Base-by-base conservation (phyloP, 1,139 yeast genomes). In the Wickerhamiella pararugosa region DNA sequence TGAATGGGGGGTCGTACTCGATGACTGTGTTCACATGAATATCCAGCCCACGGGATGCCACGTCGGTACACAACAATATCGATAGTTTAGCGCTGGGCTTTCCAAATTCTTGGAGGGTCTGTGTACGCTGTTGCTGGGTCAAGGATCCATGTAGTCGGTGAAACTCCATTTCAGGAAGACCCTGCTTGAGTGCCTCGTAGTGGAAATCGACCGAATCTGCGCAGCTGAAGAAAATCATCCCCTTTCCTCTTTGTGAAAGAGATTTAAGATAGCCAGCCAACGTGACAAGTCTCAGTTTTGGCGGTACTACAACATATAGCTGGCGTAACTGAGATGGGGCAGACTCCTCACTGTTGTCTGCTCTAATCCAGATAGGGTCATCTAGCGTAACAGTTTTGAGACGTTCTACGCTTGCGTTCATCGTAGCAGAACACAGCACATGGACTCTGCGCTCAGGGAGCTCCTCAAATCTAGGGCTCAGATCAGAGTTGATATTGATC, bases 121-220 rank as follows among this genome's bases (percentile, higher is more conserved):
- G 64, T 0, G 92, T 74, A 63, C 98, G 79, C 29, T 73, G 68
- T 49, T 75, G 86, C 57, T 90, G 98, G 1, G 82, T 69, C 50
- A 90, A 66, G 0, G 94, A 83, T 38, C 99, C 99, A 59, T 92
- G 98, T 7, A 90, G 69, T 51, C 82, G 82, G 62, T 73, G 83
- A 35, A 37, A 25, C 34, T 40, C 8, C 25, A 36, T 6, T 35
- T 38, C 7, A 36, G 39, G 36, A 8, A 35, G 29, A 15, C 37
- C 25, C 51, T 54, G 49, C 5, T 92, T 70, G 52, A 87, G 76
- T 0, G 76, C 79, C 40, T 75, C 73, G 59, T 76, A 84, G 61
- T 90, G 96, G 64, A 81, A 90, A 52, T 90, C 86, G 25, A 92
- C 97, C 9, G 95, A 81, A 56, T 90, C 97, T 0, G 97, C 77